Evolutionary conservation across 78 protist species (phyloP).

Genomic region (Monosiga brevicollis): DNA sequence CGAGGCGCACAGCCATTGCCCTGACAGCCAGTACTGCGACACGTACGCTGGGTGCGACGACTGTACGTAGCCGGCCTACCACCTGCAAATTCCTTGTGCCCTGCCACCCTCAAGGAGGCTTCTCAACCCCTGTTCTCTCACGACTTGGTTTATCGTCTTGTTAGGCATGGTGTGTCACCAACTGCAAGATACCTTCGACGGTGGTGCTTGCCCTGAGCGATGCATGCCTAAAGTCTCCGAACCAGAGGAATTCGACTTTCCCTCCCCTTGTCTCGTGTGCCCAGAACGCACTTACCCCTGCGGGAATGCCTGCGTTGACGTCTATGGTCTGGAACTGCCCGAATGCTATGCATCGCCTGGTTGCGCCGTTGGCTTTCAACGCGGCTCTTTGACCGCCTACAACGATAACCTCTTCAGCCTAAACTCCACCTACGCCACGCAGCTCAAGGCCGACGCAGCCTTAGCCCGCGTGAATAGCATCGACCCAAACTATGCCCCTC

Average conservation of each 20-base stretch:
- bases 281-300: not conserved
- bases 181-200: not conserved
- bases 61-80: too few species aligned
- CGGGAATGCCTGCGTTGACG: not conserved
- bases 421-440: not conserved
- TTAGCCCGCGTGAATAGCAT: not conserved
- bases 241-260: not conserved
- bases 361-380: not conserved
- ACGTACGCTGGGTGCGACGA: not conserved
- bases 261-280: not conserved
- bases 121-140: too few species aligned
- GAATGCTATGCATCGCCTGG: not conserved
- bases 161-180: not conserved
- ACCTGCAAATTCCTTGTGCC: too few species aligned
- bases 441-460: not conserved
- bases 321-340: not conserved
- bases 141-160: too few species aligned
- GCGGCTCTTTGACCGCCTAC: not conserved
- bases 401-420: not conserved
- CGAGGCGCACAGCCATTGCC: not conserved
- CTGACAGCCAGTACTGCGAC: not conserved
- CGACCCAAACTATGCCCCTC: not conserved
- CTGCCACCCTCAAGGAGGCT: too few species aligned
- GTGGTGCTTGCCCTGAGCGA: not conserved
- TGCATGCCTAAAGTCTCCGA: not conserved